Conservation (phyloP, 805 yeast species). For the Nakazawaea siamensis region DNA sequence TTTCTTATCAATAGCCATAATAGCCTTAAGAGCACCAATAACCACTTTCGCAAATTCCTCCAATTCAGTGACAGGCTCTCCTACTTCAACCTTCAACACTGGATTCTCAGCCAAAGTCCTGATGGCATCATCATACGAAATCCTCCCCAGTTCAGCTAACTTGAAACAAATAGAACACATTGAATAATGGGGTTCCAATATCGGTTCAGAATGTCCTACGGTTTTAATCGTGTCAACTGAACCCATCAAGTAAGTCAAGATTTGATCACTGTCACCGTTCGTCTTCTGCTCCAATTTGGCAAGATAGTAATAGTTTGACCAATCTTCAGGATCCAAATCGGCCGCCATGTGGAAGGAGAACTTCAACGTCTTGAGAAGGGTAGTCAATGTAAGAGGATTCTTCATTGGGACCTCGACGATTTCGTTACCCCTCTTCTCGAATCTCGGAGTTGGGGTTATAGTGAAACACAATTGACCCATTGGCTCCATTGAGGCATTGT, state of each 20-base stretch:
- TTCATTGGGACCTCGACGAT: conserved; percentile 12
- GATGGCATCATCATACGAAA: conserved; percentile 31
- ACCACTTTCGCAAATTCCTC: conserved; percentile 29
- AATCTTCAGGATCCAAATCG: conserved; percentile 35
- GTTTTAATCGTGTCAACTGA: conserved; percentile 35
- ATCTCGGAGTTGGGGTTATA: conserved; percentile 28
- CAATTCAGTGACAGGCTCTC: conserved; percentile 11
- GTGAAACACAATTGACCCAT: conserved; percentile 55
- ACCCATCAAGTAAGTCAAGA: conserved; percentile 32
- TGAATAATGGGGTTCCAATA: conserved; percentile 74
- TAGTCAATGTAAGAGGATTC: conserved; percentile 7
- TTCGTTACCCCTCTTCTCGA: conserved; percentile 20
- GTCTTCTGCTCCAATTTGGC: conserved; percentile 36
- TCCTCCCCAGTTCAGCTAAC: conserved; percentile 28
- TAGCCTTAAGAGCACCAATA: conserved; percentile 35
- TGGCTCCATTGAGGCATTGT: conserved; percentile 52
- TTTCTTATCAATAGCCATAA: conserved; percentile 59
- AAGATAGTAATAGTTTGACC: conserved; percentile 53
- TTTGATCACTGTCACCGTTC: conserved; percentile 16
- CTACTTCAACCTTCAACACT: conserved; percentile 15
- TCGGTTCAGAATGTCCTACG: conserved; percentile 39
- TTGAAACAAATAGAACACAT: conserved; percentile 54
- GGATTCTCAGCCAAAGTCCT: conserved; percentile 30
- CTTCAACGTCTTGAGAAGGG: conserved; percentile 31
- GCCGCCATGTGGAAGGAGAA: conserved; percentile 41